Conservation (phyloP, 1,284 basidiomycete genomes). For the Pseudozyma pruni region DNA sequence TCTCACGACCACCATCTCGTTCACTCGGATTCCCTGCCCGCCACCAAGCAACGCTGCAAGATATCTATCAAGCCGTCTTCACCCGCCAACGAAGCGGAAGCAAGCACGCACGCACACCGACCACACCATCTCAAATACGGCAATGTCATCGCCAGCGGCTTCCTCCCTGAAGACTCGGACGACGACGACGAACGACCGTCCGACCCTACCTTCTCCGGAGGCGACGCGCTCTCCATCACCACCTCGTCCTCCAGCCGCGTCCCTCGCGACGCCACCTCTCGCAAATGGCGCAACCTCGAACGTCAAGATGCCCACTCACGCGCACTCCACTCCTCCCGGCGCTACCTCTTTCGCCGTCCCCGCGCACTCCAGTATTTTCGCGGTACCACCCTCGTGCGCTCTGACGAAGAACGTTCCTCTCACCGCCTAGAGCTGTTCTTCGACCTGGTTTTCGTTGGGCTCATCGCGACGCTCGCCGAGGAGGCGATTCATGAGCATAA, state of each 20-base stretch:
- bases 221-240: slow-evolving; percentile 6
- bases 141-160: slow-evolving; percentile 40
- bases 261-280: slow-evolving; percentile 36
- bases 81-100: too few relatives aligned
- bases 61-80: too few relatives aligned
- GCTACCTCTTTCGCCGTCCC: slow-evolving; percentile 58
- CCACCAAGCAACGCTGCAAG: too few relatives aligned
- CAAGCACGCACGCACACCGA: slow-evolving; percentile 20
- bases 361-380: slow-evolving; percentile 61
- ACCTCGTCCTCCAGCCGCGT: slow-evolving; percentile 10
- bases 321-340: slow-evolving; percentile 37
- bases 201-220: neutral
- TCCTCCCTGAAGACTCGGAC: slow-evolving; percentile 32
- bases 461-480: slow-evolving; percentile 56
- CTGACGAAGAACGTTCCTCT: slow-evolving; percentile 49
- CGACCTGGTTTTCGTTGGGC: slow-evolving; percentile 58
- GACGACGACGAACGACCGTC: slow-evolving; percentile 22
- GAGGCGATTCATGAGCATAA: slow-evolving; percentile 53
- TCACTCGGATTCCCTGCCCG: too few relatives aligned
- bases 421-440: slow-evolving; percentile 58
- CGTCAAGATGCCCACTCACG: slow-evolving; percentile 34
- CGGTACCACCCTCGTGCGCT: slow-evolving; percentile 47
- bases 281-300: slow-evolving; percentile 29
- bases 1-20: too few relatives aligned
- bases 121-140: slow-evolving; percentile 59